Base-by-base conservation (phyloP, 192 early-diverging fungal species). In the Coemansia sp. region DNA sequence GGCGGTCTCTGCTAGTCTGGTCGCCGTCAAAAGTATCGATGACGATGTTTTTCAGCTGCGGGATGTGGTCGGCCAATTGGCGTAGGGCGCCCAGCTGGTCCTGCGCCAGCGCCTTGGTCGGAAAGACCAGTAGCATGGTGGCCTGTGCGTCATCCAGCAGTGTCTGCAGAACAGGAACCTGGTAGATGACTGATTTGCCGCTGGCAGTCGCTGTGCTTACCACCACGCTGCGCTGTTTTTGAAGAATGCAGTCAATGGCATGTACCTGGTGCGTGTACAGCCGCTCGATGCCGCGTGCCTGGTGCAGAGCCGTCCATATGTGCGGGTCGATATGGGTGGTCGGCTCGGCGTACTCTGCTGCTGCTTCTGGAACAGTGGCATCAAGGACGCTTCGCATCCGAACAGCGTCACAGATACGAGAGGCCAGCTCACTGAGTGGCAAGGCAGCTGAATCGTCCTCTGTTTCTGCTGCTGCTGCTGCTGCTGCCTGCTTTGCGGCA, bases 101-200 rank as follows among this genome's bases (percentile, higher is more conserved):
- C 65, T 91, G 90, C 0, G 91, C 87, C 8, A 94, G 72, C 9
- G 92, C 89, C 59, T 94, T 92, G 9, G 92, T 94, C 7, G 92
- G 92, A 55, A 88, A 92, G 2, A 94, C 61, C 19, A 85, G 83
- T 31, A 94, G 61, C 8, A 85, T 79, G 6, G 68, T 78, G 10
- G 62, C 57, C 0, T 62, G 47, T 0, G 56, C 57, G 50, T 87
- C 63, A 3, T 52, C 15, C 4, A 86, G 57, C 3, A 93, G 70
- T 8, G 61, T 41, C 37, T 85, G 71, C 2, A 92, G 62, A 2
- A 89, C 76, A 4, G 88, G 84, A 4, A 88, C 61, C 60, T 94
- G 92, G 63, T 90, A 94, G 17, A 92, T 82, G 3, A 88, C 59
- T 0, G 91, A 92, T 62, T 94, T 94, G 4, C 92, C 92, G 76